Conservation (phyloP, 495 filamentous ascomycete species). For the Podospora australis region DNA sequence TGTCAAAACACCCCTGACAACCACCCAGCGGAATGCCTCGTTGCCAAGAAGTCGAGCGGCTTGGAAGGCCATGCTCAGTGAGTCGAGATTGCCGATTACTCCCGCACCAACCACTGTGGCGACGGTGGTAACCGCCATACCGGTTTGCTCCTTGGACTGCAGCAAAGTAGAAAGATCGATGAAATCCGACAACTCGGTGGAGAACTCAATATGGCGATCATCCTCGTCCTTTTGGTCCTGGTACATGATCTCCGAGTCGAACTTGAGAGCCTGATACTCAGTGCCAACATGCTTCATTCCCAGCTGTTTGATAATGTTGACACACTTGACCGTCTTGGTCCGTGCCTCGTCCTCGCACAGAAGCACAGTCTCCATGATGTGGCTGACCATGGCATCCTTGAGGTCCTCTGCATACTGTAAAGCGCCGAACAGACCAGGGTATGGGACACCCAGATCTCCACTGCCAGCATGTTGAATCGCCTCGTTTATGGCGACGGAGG, state of each 20-base stretch:
- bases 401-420: slow-evolving; percentile 93
- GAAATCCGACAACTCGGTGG: slow-evolving; percentile 87
- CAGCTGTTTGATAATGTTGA: slow-evolving; percentile 78
- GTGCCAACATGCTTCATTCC: slow-evolving; percentile 84
- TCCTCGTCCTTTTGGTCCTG: slow-evolving; percentile 68
- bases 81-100: slow-evolving; percentile 74
- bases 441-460: slow-evolving; percentile 69
- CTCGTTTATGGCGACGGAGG: slow-evolving; percentile 61
- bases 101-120: slow-evolving; percentile 79
- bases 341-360: slow-evolving; percentile 81
- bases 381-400: slow-evolving; percentile 82
- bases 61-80: slow-evolving; percentile 81
- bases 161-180: slow-evolving; percentile 77
- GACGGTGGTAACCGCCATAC: slow-evolving; percentile 91
- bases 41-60: slow-evolving; percentile 74
- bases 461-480: slow-evolving; percentile 72
- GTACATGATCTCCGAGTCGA: slow-evolving; percentile 92
- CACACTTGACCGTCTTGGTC: slow-evolving; percentile 69
- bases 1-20: slow-evolving; percentile 71
- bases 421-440: slow-evolving; percentile 75
- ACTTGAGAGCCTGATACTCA: slow-evolving; percentile 74
- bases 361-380: slow-evolving; percentile 70
- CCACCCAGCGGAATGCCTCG: slow-evolving; percentile 71
- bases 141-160: slow-evolving; percentile 87
- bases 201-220: slow-evolving; percentile 75